Conservation (phyloP, 257 asterid genomes). For the Prunella vulgaris region DNA sequence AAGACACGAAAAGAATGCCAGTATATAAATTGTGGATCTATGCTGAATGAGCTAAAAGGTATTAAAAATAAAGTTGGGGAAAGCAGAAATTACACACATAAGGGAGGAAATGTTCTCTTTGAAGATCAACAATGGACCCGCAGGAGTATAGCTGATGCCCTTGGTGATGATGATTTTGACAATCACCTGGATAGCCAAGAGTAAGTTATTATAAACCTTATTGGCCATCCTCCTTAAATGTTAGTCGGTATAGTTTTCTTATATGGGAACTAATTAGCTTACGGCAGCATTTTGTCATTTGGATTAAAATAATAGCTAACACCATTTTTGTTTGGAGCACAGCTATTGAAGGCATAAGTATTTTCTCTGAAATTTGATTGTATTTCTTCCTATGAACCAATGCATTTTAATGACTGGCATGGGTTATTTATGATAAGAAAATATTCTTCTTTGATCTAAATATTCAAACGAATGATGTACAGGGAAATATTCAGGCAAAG, state of each 20-base stretch:
- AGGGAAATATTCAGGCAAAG: conserved; percentile 35
- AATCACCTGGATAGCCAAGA: conserved; percentile 28
- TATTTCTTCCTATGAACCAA: background rate
- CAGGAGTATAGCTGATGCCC: conserved; percentile 91
- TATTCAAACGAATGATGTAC: conserved; percentile 22
- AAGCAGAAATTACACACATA: conserved; percentile 26
- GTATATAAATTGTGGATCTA: conserved; percentile 66
- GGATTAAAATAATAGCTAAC: background rate
- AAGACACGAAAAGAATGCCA: conserved; percentile 84
- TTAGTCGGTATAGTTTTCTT: conserved; percentile 11
- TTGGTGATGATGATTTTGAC: conserved; percentile 83
- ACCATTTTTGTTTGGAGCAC: background rate
- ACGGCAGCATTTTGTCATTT: background rate
- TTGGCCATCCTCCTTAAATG: conserved; percentile 5
- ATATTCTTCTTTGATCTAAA: conserved; percentile 16
- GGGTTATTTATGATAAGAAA: conserved; percentile 11
- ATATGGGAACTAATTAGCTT: conserved; percentile 8
- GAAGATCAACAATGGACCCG: conserved; percentile 52
- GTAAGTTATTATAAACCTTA: conserved; percentile 32
- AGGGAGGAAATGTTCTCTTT: conserved; percentile 43
- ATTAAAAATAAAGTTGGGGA: conserved; percentile 36
- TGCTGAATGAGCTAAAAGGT: conserved; percentile 60
- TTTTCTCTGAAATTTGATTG: conserved; percentile 12
- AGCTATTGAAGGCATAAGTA: conserved; percentile 1
- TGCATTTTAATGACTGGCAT: conserved; percentile 10